Evolutionary conservation across 2,329 filamentous ascomycete genomes (phyloP), one percentile per base, ranked within the genome.

Genomic region (Colletotrichum sp.): DNA sequence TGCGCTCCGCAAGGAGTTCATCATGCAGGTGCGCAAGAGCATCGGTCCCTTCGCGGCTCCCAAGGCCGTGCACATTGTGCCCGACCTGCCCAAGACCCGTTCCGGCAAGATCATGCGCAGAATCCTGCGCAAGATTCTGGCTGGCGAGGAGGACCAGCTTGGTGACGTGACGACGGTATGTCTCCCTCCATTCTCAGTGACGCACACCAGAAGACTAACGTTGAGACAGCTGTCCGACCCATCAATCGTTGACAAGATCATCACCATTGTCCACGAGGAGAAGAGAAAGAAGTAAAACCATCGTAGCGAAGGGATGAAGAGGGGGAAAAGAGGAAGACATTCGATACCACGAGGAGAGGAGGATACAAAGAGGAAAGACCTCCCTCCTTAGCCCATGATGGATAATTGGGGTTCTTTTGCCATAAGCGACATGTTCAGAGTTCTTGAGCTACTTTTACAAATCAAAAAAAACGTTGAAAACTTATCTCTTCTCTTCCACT

Each of bases 61-160:
- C 78, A 99, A 99, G 90, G 94, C 94, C 24, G 93, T 99, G 78
- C 97, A 93, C 84, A 92, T 98, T 71, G 94, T 99, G 60, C 94
- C 96, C 5, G 97, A 99, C 84, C 91, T 99, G 79, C 97, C 97
- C 81, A 99, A 99, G 93, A 99, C 97, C 48, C 92, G 97, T 80
- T 98, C 95, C 80, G 97, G 97, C 79, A 99, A 99, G 94, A 99
- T 99, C 83, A 99, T 99, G 97, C 92, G 97, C 78, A 93, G 97
- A 78, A 98, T 99, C 83, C 87, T 99, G 88, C 92, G 97, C 81
- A 99, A 99, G 95, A 98, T 99, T 82, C 87, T 99, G 80, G 96
- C 96, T 18, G 96, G 96, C 43, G 97, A 99, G 89, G 96, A 98
- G 87, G 97, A 99, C 85, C 96, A 98, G 86, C 90, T 99, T 70